Evolutionary conservation across 2,329 filamentous ascomycete genomes (phyloP), one percentile per base, ranked within the genome.

Genomic region (Anisogramma anomala): DNA sequence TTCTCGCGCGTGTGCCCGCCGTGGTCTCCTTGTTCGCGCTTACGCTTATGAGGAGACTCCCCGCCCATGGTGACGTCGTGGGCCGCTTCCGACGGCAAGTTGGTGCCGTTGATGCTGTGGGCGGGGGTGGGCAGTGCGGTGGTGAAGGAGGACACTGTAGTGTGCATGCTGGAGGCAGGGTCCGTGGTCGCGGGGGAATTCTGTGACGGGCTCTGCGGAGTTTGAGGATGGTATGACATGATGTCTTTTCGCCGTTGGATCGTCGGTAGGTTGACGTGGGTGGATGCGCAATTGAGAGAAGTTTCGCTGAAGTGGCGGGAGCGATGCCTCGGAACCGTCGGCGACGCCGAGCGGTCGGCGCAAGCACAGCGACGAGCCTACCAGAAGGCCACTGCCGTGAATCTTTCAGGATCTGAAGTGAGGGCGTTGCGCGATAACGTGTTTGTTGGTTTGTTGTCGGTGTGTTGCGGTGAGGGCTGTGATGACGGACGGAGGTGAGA

Each of bases 141-240:
- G 39, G 68, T 65, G 49, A 66, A 64, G 43, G 66, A 67, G 43
- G 66, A 63, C 57, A 71, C 70, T 42, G 71, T 72, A 50, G 60
- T 65, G 51, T 65, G 66, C 56, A 66, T 64, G 63, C 67, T 72
- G 45, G 63, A 64, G 52, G 60, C 62, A 50, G 61, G 63, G 53
- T 73, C 71, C 56, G 65, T 69, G 50, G 66, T 71, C 52, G 64
- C 69, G 49, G 72, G 70, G 50, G 72, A 77, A 55, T 69, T 66
- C 57, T 77, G 72, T 56, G 73, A 77, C 56, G 76, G 76, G 58
- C 76, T 80, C 67, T 79, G 75, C 57, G 77, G 77, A 52, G 76
- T 80, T 55, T 74, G 74, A 53, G 76, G 76, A 59, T 79, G 74
- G 67, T 74, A 77, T 63, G 73, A 76, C 74, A 79, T 79, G 60